phyloP scores from a whole-genome alignment of 768 basidiomycete species.

The Nidula microcarpa region DNA sequence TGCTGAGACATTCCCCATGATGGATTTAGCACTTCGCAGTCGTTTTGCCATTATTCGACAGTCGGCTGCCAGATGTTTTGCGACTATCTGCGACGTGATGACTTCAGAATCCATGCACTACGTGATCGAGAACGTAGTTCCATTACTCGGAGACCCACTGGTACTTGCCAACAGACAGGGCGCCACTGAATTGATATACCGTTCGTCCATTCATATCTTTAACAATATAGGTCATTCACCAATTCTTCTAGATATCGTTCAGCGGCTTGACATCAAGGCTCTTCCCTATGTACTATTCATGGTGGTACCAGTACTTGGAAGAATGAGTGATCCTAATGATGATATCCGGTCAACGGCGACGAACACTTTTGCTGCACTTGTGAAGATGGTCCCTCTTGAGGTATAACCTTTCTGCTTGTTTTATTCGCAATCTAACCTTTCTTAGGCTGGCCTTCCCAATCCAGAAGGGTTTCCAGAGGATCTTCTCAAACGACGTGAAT shows the following conservation, averaged over 20 bases:
- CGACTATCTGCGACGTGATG: constrained; percentile 85
- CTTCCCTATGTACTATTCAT: constrained; percentile 96
- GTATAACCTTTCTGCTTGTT: constrained; percentile 29
- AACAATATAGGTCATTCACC: not conserved
- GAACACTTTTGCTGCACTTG: constrained; percentile 94
- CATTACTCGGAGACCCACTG: constrained; percentile 77
- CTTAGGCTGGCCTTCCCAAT: constrained; percentile 92
- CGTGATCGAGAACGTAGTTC: constrained; percentile 83
- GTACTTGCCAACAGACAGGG: constrained; percentile 81
- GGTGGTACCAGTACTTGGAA: constrained; percentile 91
- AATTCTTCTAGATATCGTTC: constrained; percentile 72
- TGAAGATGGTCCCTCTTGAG: constrained; percentile 98
- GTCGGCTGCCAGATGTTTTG: constrained; percentile 81
- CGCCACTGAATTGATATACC: constrained; percentile 84
- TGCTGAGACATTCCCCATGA: constrained; percentile 67
- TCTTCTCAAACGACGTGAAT: constrained; percentile 78
- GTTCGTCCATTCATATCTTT: constrained; percentile 47
- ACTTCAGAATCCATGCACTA: constrained; percentile 82
- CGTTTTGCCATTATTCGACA: constrained; percentile 88
- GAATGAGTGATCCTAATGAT: constrained; percentile 95
- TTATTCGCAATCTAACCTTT: not conserved
- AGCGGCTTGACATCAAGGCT: constrained; percentile 88
- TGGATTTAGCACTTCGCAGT: constrained; percentile 78
- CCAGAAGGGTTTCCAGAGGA: constrained; percentile 90
- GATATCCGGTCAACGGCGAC: constrained; percentile 91